A percentile compares a stretch with the other conserved stretches of the same genome.
phyloP scores from a whole-genome alignment of 176 grass and related monocot species.

The Secale cereale region DNA sequence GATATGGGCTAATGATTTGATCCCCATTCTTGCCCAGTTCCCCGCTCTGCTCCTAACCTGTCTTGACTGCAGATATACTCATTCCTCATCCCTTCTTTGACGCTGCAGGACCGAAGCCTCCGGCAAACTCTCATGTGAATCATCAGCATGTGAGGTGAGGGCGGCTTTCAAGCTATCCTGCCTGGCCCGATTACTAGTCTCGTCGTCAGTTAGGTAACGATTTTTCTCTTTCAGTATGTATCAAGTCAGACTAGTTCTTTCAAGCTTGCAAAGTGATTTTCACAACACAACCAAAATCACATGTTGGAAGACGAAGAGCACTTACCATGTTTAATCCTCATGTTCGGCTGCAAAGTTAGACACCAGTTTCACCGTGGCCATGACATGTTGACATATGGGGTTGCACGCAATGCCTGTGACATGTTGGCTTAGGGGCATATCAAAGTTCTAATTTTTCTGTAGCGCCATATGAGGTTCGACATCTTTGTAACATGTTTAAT shows the following conservation, averaged over 20 bases:
- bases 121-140: not conserved
- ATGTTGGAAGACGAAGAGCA: not conserved
- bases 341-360: no score
- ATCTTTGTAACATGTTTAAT: no score
- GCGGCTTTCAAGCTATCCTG: not conserved
- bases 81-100: no score
- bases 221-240: not conserved
- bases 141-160: no score
- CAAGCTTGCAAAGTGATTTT: not conserved
- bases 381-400: no score
- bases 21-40: not conserved
- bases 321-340: no score
- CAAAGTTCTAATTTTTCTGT: no score
- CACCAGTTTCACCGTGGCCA: no score
- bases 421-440: no score
- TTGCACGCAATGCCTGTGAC: no score
- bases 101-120: not conserved
- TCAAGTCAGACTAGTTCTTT: not conserved
- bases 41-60: not conserved
- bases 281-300: not conserved
- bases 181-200: not conserved
- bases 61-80: not conserved
- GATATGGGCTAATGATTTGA: not conserved
- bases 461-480: no score
- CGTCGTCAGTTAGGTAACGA: not conserved